Percentiles rank a stretch among this genome's conserved stretches.
Evolutionary conservation across 2,329 filamentous ascomycete species (phyloP).

Genomic region (Thielaviopsis euricoi): DNA sequence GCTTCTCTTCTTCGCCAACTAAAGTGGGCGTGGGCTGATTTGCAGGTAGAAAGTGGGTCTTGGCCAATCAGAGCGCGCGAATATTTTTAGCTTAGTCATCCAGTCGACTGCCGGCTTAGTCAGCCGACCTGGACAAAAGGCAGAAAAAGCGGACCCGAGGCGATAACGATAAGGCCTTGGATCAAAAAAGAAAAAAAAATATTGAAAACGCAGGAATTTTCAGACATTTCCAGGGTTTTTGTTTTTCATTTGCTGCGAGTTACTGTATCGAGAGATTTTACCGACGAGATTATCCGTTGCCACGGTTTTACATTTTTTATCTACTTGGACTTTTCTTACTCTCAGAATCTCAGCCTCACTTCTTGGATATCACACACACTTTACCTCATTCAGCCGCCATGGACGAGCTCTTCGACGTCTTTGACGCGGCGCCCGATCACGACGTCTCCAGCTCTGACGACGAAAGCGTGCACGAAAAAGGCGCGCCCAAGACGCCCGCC

Average conservation of each 20-base stretch:
- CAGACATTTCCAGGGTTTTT: too few species aligned
- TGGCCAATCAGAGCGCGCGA: background rate
- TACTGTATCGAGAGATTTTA: too few species aligned
- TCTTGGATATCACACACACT: too few species aligned
- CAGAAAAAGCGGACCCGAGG: background rate
- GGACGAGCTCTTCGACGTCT: conserved; percentile 73
- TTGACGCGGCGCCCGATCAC: conserved; percentile 46
- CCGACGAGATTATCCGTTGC: too few species aligned
- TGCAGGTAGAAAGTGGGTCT: background rate
- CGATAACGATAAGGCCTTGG: background rate
- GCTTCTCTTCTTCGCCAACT: background rate
- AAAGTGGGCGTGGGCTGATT: background rate
- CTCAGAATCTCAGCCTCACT: too few species aligned
- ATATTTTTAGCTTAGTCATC: background rate
- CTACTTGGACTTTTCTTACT: too few species aligned
- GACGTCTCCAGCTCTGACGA: conserved; percentile 26
- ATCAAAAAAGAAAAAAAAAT: background rate
- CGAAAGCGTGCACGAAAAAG: conserved; percentile 16
- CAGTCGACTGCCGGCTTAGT: too few species aligned
- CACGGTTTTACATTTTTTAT: background rate
- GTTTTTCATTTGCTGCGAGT: too few species aligned
- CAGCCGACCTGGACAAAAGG: background rate
- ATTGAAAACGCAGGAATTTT: background rate
- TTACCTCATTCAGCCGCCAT: conserved; percentile 26
- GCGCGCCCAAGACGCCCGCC: background rate